Conservation (phyloP, 129 eudicot genomes). For the Glebionis coronaria region DNA sequence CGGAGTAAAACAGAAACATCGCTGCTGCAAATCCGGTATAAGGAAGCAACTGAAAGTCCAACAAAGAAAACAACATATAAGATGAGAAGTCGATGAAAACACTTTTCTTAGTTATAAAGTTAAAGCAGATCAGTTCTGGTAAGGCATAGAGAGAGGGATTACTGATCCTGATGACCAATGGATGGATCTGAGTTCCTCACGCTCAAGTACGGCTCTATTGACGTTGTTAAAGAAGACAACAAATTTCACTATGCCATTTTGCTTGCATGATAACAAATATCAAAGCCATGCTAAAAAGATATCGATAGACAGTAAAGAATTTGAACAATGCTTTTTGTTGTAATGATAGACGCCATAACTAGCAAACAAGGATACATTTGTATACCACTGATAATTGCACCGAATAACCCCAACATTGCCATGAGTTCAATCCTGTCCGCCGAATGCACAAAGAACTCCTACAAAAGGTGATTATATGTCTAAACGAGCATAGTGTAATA, state of each 20-base stretch:
- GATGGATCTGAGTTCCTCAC: slow-evolving; percentile 75
- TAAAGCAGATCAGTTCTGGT: too few species aligned
- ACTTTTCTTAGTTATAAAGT: background rate
- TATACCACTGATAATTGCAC: slow-evolving; percentile 80
- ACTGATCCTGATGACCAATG: slow-evolving; percentile 87
- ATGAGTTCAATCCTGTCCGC: slow-evolving; percentile 90
- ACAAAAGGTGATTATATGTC: slow-evolving; percentile 19
- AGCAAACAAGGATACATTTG: slow-evolving; percentile 79
- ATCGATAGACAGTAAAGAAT: slow-evolving; percentile 4
- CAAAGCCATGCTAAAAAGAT: background rate
- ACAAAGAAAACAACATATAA: slow-evolving; percentile 1
- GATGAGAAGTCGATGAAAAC: background rate
- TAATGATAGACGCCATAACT: background rate
- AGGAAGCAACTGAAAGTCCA: slow-evolving; percentile 65
- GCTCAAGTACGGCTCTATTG: slow-evolving; percentile 74
- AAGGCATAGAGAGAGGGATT: slow-evolving; percentile 18
- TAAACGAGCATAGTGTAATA: slow-evolving; percentile 2
- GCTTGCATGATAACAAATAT: background rate
- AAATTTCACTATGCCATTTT: background rate
- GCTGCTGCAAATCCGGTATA: slow-evolving; percentile 79
- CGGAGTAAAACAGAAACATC: slow-evolving; percentile 88
- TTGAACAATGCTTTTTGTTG: background rate
- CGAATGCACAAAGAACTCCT: slow-evolving; percentile 86
- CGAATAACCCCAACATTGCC: slow-evolving; percentile 92
- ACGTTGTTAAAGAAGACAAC: slow-evolving; percentile 38